Conservation (phyloP, 163 green algal genomes). For the Prototheca stagnorum region DNA sequence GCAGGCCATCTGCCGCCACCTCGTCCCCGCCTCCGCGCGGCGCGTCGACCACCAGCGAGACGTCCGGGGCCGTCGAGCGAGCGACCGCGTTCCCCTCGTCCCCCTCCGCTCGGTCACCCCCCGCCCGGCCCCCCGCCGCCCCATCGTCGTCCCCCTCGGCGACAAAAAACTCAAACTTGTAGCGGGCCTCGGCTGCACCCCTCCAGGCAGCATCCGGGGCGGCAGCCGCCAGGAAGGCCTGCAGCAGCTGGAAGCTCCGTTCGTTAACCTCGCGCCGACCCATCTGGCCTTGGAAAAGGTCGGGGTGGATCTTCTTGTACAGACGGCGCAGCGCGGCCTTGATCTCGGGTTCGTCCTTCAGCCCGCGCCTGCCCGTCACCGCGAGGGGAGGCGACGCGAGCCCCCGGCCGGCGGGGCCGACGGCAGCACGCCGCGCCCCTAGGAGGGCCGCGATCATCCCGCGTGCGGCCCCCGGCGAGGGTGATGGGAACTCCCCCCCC, state of each 20-base stretch:
- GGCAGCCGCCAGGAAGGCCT: conserved; percentile 37
- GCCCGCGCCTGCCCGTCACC: background rate
- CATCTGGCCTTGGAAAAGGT: conserved; percentile 32
- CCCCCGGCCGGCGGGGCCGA: background rate
- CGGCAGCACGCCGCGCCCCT: background rate
- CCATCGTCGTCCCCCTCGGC: too few species aligned
- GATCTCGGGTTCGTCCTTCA: background rate
- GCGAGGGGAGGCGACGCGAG: background rate
- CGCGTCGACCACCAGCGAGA: too few species aligned
- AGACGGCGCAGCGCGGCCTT: conserved; percentile 1
- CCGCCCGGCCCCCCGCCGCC: too few species aligned
- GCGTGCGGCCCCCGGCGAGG: too few species aligned
- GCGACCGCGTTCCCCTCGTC: too few species aligned
- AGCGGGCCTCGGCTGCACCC: conserved; percentile 13
- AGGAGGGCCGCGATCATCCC: too few species aligned
- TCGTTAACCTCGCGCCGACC: conserved; percentile 26
- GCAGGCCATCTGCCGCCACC: too few species aligned
- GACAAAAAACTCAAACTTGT: conserved; percentile 38
- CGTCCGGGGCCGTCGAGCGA: too few species aligned
- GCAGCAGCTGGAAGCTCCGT: conserved; percentile 41
- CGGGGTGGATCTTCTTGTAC: conserved; percentile 28
- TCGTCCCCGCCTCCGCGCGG: too few species aligned
- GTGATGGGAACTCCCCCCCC: too few species aligned
- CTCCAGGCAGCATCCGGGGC: too few species aligned
- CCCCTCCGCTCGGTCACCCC: too few species aligned